Evolutionary conservation across 2,329 filamentous ascomycete genomes (phyloP).

Genomic region (Colletotrichum sansevieriae): DNA sequence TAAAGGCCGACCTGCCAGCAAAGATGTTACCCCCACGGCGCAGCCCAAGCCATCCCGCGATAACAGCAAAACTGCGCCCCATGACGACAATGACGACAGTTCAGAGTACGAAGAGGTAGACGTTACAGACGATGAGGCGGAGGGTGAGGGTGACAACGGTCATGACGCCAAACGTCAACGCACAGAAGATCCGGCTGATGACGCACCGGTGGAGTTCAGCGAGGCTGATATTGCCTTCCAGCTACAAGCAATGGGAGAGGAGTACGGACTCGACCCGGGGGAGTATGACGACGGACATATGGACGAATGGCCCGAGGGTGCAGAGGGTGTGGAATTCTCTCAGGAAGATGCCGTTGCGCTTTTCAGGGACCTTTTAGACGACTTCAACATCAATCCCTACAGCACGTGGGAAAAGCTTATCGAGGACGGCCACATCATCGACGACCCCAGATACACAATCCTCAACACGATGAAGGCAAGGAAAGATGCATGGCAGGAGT

Average conservation of each 20-base stretch:
- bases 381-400: slow-evolving; percentile 86
- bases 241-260: slow-evolving; percentile 87
- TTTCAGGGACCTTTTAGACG: slow-evolving; percentile 89
- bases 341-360: slow-evolving; percentile 81
- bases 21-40: slow-evolving; percentile 23
- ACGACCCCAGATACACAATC: slow-evolving; percentile 89
- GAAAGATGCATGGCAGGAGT: slow-evolving; percentile 85
- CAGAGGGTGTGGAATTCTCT: slow-evolving; percentile 77
- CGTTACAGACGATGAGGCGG: slow-evolving; percentile 67
- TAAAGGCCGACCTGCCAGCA: slow-evolving; percentile 43
- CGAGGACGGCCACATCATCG: slow-evolving; percentile 83
- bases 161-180: slow-evolving; percentile 73
- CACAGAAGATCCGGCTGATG: slow-evolving; percentile 64
- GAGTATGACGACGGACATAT: slow-evolving; percentile 78
- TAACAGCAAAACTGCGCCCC: neutral
- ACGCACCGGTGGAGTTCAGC: slow-evolving; percentile 80
- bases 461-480: slow-evolving; percentile 84
- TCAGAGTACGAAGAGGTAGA: slow-evolving; percentile 84
- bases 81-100: slow-evolving; percentile 60
- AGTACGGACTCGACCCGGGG: slow-evolving; percentile 83
- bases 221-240: slow-evolving; percentile 97
- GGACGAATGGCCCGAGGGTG: slow-evolving; percentile 77
- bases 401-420: slow-evolving; percentile 92
- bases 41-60: slow-evolving; percentile 26
- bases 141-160: slow-evolving; percentile 51